Percentiles rank a stretch among this genome's conserved stretches.
Evolutionary conservation across 768 basidiomycete genomes (phyloP).

Genomic region (Ramaria sp.): DNA sequence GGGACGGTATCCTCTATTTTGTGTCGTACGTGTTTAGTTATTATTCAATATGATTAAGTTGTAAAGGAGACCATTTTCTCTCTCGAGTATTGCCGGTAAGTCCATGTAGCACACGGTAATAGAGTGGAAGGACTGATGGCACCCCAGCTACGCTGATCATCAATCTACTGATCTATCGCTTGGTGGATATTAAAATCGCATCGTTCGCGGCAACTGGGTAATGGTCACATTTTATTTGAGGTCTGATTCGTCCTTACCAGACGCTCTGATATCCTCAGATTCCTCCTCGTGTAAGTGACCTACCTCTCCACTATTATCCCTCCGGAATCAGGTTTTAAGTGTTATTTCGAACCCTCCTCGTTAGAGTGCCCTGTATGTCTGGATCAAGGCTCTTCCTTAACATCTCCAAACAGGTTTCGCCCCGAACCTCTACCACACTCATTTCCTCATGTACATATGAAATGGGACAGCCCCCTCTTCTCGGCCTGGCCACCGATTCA

Average conservation of each 20-base stretch:
- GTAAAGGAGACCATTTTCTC: not conserved
- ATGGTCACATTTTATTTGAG: not conserved
- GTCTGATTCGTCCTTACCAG: no score
- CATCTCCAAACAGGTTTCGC: no score
- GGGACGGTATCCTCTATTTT: constrained; percentile 6
- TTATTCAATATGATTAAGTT: not conserved
- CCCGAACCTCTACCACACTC: not conserved
- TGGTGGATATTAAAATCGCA: not conserved
- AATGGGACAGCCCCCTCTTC: no score
- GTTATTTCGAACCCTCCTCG: no score
- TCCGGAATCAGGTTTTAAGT: not conserved
- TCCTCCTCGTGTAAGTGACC: not conserved
- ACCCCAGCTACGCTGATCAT: not conserved
- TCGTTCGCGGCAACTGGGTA: constrained; percentile 1
- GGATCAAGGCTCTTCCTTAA: constrained; percentile 6
- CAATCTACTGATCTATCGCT: not conserved
- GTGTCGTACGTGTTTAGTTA: not conserved
- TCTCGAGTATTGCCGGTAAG: not conserved
- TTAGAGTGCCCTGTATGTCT: not conserved
- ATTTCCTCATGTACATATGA: not conserved
- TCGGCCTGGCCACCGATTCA: no score
- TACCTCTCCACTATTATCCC: not conserved
- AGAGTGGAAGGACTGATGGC: not conserved
- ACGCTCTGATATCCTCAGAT: not conserved
- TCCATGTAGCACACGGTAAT: not conserved